Percentiles rank a stretch among this genome's conserved stretches.
Evolutionary conservation across 306 rosid genomes (phyloP).

Genomic region (Castanospermum australe): DNA sequence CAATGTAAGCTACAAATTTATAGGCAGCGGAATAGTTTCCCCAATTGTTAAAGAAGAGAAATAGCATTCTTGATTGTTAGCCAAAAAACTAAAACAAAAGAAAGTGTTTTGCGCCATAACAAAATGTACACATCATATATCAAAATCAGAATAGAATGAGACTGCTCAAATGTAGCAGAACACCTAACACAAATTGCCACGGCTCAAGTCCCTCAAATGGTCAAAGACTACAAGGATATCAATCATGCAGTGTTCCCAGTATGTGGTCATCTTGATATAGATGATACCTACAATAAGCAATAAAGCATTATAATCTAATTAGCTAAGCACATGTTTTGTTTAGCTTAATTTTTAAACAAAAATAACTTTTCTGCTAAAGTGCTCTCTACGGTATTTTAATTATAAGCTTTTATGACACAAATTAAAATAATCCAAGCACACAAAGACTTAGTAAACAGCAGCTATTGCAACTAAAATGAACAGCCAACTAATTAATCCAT

Average conservation of each 20-base stretch:
- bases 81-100: not conserved
- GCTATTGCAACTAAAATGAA: slow-evolving; percentile 19
- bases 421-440: too few relatives aligned
- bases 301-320: not conserved
- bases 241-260: slow-evolving; percentile 58
- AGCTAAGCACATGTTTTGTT: too few relatives aligned
- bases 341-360: too few relatives aligned
- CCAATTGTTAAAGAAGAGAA: not conserved
- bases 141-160: slow-evolving; percentile 14
- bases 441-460: not conserved
- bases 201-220: not conserved
- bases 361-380: too few relatives aligned
- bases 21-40: not conserved
- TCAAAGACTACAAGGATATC: slow-evolving; percentile 13
- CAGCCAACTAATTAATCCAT: not conserved
- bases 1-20: not conserved
- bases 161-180: slow-evolving; percentile 21
- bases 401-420: too few relatives aligned
- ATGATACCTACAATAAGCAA: slow-evolving; percentile 46
- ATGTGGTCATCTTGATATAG: slow-evolving; percentile 53
- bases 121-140: not conserved
- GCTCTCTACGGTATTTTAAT: too few relatives aligned
- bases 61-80: not conserved
- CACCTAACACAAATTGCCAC: slow-evolving; percentile 12
- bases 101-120: not conserved